These are phyloP conservation scores for Colletotrichum theobromicola DNA, from an alignment of 2,329 filamentous ascomycete species.

Conservation along the genomic window DNA sequence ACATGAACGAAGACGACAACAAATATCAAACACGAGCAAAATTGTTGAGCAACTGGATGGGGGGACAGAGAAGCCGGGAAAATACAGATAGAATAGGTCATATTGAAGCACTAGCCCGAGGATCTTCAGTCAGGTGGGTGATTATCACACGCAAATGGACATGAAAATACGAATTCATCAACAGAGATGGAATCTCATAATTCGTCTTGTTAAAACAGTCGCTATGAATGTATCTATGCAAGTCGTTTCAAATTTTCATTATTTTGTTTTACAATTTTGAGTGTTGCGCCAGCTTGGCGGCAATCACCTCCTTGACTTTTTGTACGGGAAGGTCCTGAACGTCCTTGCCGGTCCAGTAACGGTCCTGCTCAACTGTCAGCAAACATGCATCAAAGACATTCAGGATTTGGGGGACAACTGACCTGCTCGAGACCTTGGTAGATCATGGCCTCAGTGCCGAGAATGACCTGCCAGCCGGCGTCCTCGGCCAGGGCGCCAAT, in stretches of 20 bases:
- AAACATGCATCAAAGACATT: background rate
- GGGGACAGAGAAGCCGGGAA: background rate
- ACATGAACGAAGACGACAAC: background rate
- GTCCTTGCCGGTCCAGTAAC: constrained; percentile 68
- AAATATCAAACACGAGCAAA: background rate
- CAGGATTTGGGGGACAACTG: background rate
- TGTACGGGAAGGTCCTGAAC: constrained; percentile 64
- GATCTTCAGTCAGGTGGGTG: background rate
- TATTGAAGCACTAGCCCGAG: background rate
- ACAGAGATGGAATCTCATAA: background rate
- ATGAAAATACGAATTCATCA: background rate
- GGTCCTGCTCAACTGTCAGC: constrained; percentile 35
- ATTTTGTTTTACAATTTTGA: constrained; percentile 30
- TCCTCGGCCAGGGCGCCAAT: constrained; percentile 66
- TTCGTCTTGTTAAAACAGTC: constrained; percentile 1
- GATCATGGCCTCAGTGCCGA: constrained; percentile 79
- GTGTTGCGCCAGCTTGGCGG: constrained; percentile 42
- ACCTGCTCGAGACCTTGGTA: constrained; percentile 77
- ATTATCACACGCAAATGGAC: background rate
- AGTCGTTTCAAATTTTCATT: background rate
- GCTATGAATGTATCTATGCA: constrained; percentile 14
- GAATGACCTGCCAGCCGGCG: constrained; percentile 74
- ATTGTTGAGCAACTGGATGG: background rate
- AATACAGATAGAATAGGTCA: background rate
- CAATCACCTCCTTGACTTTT: constrained; percentile 60